These are phyloP conservation scores for Secale cereale DNA, from an alignment of 176 grass and related monocot species.

Conservation along the genomic window DNA sequence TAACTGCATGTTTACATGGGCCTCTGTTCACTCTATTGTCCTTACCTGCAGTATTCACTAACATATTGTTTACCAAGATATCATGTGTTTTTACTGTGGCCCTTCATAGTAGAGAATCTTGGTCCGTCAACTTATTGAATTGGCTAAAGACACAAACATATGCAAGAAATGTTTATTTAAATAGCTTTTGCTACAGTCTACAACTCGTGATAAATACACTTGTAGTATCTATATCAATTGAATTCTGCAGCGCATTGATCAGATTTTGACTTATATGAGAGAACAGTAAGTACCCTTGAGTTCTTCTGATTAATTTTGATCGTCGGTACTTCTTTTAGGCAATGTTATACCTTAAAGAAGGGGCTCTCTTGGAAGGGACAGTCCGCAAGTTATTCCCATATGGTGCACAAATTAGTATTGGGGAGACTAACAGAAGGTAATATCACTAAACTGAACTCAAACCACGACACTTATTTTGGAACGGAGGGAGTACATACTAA, in stretches of 20 bases:
- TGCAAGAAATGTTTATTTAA: not conserved
- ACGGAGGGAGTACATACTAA: not conserved
- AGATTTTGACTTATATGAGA: conserved; percentile 3
- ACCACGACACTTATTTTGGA: too few relatives aligned
- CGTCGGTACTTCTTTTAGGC: conserved; percentile 45
- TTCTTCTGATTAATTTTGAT: not conserved
- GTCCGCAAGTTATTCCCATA: conserved; percentile 73
- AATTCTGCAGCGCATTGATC: not conserved
- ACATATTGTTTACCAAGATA: not conserved
- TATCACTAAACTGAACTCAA: not conserved
- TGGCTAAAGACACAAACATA: not conserved
- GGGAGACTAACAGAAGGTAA: conserved; percentile 77
- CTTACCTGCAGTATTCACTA: not conserved
- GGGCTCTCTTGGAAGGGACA: conserved; percentile 76
- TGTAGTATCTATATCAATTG: not conserved
- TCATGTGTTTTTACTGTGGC: not conserved
- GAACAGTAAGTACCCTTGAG: not conserved
- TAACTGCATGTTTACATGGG: conserved; percentile 10
- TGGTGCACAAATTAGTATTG: conserved; percentile 77
- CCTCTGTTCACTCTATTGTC: not conserved
- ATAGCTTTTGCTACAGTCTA: not conserved
- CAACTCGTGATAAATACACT: not conserved
- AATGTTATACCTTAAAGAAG: conserved; percentile 65
- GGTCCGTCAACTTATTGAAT: not conserved
- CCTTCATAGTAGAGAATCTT: not conserved